Evolutionary conservation across 164 flowering plant genomes (phyloP), one percentile per base, ranked within the genome.

Genomic region (Aristolochia fimbriata): DNA sequence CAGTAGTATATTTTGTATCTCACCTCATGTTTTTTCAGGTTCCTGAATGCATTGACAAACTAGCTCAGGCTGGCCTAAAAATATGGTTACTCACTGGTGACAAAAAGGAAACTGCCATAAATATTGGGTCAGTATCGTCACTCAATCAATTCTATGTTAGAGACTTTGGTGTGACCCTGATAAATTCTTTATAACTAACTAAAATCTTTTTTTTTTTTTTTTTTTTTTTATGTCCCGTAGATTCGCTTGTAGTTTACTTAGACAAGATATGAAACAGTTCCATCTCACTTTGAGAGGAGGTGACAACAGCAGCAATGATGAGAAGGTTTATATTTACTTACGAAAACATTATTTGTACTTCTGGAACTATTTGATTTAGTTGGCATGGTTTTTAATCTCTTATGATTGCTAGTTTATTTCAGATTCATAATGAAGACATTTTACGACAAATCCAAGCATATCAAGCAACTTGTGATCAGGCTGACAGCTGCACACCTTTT

Each of bases 51-150:
- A 83, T 83, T 20, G 86, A 83, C 62, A 81, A 77, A 67, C 81
- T 83, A 52, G 81, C 85, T 6, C 85, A 81, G 70, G 88, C 88
- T n/a, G 88, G 88, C 21, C 31, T 83, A 48, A 81, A 80, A 68
- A 81, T 81, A 33, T 83, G 88, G 88, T 47, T 83, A 23, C 74
- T 83, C 17, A 83, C 86, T 2, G 88, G 88, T 6, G 88, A 83
- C 65, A 81, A 83, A 62, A 79, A 54, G 70, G 88, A 83, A 62
- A 83, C 88, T 61, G 88, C 88, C 14, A 71, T 83, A 33, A 83
- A 81, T 62, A 75, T 83, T 22, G 88, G 88, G 88, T 83, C 25
- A 60, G 66, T 47, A 12, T 22, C 51, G 17, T 56, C 59, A 15
- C 52, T 49, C 23, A 12, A 5, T 19, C 31, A 14, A 23, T 15